phyloP scores from a whole-genome alignment of 768 basidiomycete genomes.

The Boletus sp. region DNA sequence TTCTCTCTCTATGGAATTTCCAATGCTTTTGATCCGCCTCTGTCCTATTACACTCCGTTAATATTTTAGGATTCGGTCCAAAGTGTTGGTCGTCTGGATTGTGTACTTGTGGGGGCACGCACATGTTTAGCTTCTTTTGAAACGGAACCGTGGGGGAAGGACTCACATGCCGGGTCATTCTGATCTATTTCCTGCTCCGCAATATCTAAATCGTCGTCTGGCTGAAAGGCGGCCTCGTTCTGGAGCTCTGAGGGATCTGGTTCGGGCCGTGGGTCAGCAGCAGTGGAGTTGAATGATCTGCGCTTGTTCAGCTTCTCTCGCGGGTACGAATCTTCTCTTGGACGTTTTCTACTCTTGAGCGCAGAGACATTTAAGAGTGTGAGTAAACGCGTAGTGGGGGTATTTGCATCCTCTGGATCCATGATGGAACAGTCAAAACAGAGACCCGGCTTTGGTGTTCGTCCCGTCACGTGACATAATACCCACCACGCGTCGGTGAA shows the following conservation, averaged over 20 bases:
- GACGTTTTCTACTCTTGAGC: slow-evolving; percentile 62
- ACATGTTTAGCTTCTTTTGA: background rate
- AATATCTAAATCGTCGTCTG: slow-evolving; percentile 22
- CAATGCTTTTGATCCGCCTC: slow-evolving; percentile 57
- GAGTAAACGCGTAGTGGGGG: slow-evolving; percentile 73
- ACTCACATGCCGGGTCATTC: slow-evolving; percentile 20
- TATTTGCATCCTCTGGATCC: slow-evolving; percentile 38
- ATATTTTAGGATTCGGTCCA: slow-evolving; percentile 50
- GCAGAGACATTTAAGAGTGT: slow-evolving; percentile 91
- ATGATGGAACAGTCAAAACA: slow-evolving; percentile 5
- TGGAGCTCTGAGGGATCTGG: slow-evolving; percentile 1
- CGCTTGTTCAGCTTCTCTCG: slow-evolving; percentile 70
- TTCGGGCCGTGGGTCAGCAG: slow-evolving; percentile 15
- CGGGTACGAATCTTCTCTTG: slow-evolving; percentile 37
- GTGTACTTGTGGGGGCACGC: slow-evolving; percentile 6
- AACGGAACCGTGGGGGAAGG: background rate
- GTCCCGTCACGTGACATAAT: slow-evolving; percentile 18
- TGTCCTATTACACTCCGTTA: slow-evolving; percentile 48
- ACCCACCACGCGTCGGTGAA: background rate
- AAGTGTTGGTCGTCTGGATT: slow-evolving; percentile 75
- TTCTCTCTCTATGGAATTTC: slow-evolving; percentile 45
- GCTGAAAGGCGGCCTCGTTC: background rate
- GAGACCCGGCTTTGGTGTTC: background rate
- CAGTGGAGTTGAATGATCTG: slow-evolving; percentile 39
- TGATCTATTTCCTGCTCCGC: slow-evolving; percentile 33